phyloP scores from a whole-genome alignment of 352 stramenopile species.

The Pythium angustatum region DNA sequence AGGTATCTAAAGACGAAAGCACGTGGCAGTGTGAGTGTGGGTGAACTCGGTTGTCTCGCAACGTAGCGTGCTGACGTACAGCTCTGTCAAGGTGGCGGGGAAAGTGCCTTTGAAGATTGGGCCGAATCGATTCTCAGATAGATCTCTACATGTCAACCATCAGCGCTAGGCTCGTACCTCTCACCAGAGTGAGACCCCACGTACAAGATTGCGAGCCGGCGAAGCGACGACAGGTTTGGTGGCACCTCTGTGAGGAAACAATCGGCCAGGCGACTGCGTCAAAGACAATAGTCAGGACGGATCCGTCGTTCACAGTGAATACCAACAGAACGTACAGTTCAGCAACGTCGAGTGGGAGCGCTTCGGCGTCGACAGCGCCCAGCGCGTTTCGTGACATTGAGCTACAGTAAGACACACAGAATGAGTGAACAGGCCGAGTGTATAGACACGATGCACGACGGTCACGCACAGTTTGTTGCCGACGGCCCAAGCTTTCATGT shows the following conservation, averaged over 20 bases:
- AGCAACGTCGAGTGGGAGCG: constrained; percentile 21
- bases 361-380: constrained; percentile 9
- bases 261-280: constrained; percentile 11
- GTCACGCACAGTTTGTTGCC: constrained; percentile 28
- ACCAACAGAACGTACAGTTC: constrained; percentile 24
- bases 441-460: too few species aligned
- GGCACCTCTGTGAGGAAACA: constrained; percentile 26
- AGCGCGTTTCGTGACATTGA: constrained; percentile 27
- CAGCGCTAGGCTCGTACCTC: not conserved
- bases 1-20: constrained; percentile 19
- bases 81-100: constrained; percentile 11
- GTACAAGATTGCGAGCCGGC: constrained; percentile 25
- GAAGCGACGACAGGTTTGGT: constrained; percentile 16
- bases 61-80: too few species aligned
- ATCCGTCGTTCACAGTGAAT: too few species aligned
- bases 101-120: constrained; percentile 18
- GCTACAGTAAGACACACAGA: constrained; percentile 5
- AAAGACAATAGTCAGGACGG: too few species aligned
- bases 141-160: constrained; percentile 10
- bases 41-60: too few species aligned
- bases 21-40: too few species aligned
- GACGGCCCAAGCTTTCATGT: constrained; percentile 27
- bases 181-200: not conserved
- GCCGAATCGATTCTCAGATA: constrained; percentile 24
- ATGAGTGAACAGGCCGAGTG: not conserved